Conservation (phyloP, 768 basidiomycete species). For the Mycena filopes region DNA sequence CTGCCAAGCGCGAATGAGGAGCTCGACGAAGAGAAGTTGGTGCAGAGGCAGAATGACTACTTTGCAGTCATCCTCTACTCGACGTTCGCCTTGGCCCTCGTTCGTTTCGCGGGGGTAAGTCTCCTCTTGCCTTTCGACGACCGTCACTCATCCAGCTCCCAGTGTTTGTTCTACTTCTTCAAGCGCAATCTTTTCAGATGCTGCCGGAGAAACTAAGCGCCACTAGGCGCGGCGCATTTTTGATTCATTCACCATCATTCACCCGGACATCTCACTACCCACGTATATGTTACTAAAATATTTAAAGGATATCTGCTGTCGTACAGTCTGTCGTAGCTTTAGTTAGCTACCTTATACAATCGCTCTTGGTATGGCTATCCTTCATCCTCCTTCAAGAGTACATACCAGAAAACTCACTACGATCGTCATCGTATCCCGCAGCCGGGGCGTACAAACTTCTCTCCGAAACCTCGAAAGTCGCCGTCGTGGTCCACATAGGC, state of each 20-base stretch:
- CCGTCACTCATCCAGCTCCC: conserved; percentile 1
- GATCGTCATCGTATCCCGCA: conserved; percentile 36
- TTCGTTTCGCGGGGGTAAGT: conserved; percentile 69
- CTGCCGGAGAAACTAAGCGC: conserved; percentile 65
- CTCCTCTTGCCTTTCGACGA: neutral
- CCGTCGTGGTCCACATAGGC: conserved; percentile 33
- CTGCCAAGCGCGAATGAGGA: conserved; percentile 9
- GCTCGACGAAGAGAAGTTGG: conserved; percentile 16
- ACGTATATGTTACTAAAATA: conserved; percentile 30
- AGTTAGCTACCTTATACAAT: neutral
- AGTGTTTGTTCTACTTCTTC: conserved; percentile 77
- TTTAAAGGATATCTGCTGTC: conserved; percentile 29
- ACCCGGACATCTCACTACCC: conserved; percentile 14
- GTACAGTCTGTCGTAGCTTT: conserved; percentile 8
- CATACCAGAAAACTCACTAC: conserved; percentile 61
- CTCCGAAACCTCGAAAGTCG: conserved; percentile 30
- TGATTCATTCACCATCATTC: conserved; percentile 16
- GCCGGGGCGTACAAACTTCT: conserved; percentile 24
- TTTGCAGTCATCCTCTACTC: conserved; percentile 70
- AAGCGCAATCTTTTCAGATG: conserved; percentile 74
- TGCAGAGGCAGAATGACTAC: conserved; percentile 60
- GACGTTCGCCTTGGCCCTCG: conserved; percentile 64
- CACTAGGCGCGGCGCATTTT: neutral
- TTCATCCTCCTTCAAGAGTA: conserved; percentile 56
- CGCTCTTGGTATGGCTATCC: neutral